Conservation (phyloP, 345 rosid genomes). For the Sapria himalayana region DNA sequence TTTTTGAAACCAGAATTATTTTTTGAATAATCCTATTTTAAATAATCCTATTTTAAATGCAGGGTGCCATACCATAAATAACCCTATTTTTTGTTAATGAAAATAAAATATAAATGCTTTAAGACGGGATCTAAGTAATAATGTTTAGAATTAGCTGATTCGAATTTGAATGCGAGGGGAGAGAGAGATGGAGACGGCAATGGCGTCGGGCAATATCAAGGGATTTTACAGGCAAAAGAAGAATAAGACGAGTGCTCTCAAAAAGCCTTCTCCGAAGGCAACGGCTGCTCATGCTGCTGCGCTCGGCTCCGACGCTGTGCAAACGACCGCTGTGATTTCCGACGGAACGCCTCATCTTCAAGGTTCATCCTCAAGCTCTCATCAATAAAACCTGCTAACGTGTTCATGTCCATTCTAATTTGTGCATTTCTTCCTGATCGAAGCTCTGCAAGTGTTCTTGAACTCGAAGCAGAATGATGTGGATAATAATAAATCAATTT, state of each 20-base stretch:
- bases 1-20: no score
- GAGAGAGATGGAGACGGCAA: conserved; percentile 20
- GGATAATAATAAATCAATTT: no score
- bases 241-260: conserved; percentile 17
- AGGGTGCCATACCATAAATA: no score
- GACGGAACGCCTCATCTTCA: conserved; percentile 31
- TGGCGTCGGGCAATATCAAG: conserved; percentile 26
- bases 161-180: not conserved
- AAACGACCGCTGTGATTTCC: conserved; percentile 26
- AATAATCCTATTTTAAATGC: no score
- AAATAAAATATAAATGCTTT: no score
- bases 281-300: conserved; percentile 20
- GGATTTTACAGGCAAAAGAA: conserved; percentile 47
- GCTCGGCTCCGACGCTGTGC: conserved; percentile 21
- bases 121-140: no score
- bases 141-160: no score
- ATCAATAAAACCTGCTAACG: no score
- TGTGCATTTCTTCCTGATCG: not conserved
- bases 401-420: not conserved
- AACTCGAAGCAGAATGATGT: no score
- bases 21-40: no score
- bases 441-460: no score
- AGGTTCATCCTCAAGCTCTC: conserved; percentile 12
- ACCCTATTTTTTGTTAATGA: no score
- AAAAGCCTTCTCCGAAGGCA: conserved; percentile 13